Percentiles rank a stretch among this genome's conserved stretches.
phyloP scores from a whole-genome alignment of 176 grass and related monocot genomes.

The Tillandsia fasciculata region DNA sequence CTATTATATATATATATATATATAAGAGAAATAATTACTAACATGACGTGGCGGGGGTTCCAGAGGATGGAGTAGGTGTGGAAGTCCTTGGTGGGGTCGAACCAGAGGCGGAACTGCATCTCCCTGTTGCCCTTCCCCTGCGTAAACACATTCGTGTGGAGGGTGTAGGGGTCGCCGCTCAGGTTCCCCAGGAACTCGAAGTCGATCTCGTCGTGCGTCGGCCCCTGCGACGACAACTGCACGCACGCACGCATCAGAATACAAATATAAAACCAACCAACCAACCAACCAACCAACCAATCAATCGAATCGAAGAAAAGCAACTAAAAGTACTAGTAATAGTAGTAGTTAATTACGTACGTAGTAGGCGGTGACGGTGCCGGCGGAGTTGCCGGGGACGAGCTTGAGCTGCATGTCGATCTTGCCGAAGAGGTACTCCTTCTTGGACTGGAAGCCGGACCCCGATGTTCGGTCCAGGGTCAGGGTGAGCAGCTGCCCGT shows the following conservation, averaged over 20 bases:
- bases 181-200: slow-evolving; percentile 79
- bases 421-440: slow-evolving; percentile 55
- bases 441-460: slow-evolving; percentile 58
- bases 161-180: slow-evolving; percentile 52
- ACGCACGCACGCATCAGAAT: neutral
- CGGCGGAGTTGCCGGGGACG: slow-evolving; percentile 63
- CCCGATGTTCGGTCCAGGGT: slow-evolving; percentile 38
- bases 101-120: slow-evolving; percentile 82
- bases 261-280: neutral
- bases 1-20: no score
- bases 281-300: neutral
- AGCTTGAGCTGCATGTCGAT: slow-evolving; percentile 64
- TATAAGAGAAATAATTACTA: neutral
- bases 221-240: slow-evolving; percentile 54
- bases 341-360: slow-evolving; percentile 21
- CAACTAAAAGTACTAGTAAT: neutral
- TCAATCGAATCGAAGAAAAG: neutral
- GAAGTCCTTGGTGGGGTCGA: slow-evolving; percentile 68
- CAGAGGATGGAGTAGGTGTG: slow-evolving; percentile 80
- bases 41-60: slow-evolving; percentile 61
- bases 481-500: slow-evolving; percentile 29
- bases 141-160: slow-evolving; percentile 70
- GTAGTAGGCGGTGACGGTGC: slow-evolving; percentile 77
- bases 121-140: slow-evolving; percentile 51
- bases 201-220: slow-evolving; percentile 74